phyloP scores from a whole-genome alignment of 176 grass and related monocot species.

The Avena insularis region DNA sequence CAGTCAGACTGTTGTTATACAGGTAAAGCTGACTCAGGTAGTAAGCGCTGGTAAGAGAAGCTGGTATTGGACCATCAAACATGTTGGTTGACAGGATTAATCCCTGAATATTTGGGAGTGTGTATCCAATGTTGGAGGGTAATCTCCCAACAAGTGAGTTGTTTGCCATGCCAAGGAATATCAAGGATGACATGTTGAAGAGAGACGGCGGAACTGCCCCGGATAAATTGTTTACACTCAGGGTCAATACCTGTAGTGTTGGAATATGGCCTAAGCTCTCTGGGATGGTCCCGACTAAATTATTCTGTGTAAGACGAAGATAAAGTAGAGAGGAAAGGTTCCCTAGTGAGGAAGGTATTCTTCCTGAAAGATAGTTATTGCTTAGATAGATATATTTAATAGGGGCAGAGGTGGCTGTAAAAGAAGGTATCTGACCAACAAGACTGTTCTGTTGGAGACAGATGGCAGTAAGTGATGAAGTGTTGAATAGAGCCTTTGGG shows the following conservation, averaged over 20 bases:
- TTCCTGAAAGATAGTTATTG: constrained; percentile 33
- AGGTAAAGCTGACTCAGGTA: constrained; percentile 20
- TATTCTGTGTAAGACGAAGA: constrained; percentile 20
- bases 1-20: constrained; percentile 7
- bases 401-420: background rate
- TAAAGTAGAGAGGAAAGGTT: constrained; percentile 33
- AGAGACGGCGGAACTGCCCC: constrained; percentile 37
- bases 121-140: constrained; percentile 42
- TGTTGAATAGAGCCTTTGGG: constrained; percentile 47
- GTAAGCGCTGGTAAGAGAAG: constrained; percentile 42
- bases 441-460: constrained; percentile 31
- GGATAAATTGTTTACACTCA: constrained; percentile 39
- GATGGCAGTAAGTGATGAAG: constrained; percentile 19
- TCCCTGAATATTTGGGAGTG: constrained; percentile 31
- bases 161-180: constrained; percentile 7
- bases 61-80: constrained; percentile 43
- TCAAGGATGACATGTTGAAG: constrained; percentile 47
- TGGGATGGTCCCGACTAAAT: constrained; percentile 51
- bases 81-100: constrained; percentile 9
- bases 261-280: constrained; percentile 34
- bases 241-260: background rate
- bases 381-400: constrained; percentile 9
- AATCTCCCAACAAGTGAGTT: constrained; percentile 43
- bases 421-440: constrained; percentile 45
- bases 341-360: constrained; percentile 51